A percentile compares a stretch with the other conserved stretches of the same genome.
Evolutionary conservation across 768 basidiomycete species (phyloP).

Genomic region (Vararia minispora): DNA sequence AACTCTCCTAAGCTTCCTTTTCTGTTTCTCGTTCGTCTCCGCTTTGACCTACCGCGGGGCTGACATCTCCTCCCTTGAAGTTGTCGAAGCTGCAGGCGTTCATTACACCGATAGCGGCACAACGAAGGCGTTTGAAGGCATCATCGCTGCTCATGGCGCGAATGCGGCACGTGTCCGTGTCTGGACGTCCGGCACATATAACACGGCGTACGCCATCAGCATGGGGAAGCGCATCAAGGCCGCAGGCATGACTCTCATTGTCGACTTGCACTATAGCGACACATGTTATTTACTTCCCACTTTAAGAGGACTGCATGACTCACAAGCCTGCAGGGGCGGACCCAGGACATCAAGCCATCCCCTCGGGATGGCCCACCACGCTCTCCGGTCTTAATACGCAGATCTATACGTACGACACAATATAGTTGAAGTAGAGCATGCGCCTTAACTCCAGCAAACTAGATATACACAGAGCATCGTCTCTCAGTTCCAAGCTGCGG

Average conservation of each 20-base stretch:
- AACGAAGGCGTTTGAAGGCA: conserved; percentile 33
- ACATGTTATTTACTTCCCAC: conserved; percentile 36
- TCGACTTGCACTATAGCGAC: conserved; percentile 56
- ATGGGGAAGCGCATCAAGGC: conserved; percentile 45
- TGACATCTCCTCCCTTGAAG: conserved; percentile 43
- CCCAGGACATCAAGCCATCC: conserved; percentile 50
- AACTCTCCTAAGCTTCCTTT: too few species aligned
- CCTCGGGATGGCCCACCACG: conserved; percentile 40
- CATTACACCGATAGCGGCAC: conserved; percentile 31
- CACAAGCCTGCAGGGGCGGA: conserved; percentile 39
- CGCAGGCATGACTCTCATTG: conserved; percentile 41
- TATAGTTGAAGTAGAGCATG: not conserved
- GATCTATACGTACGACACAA: conserved; percentile 34
- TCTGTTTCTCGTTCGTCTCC: too few species aligned
- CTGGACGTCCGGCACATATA: conserved; percentile 55
- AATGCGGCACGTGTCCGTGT: conserved; percentile 50
- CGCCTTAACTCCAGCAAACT: not conserved
- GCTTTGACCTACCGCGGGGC: conserved; percentile 41
- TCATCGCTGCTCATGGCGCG: conserved; percentile 39
- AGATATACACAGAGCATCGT: conserved; percentile 46
- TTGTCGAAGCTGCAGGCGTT: conserved; percentile 39
- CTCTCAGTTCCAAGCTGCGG: conserved; percentile 37
- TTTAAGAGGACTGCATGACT: not conserved
- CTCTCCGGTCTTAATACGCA: conserved; percentile 43
- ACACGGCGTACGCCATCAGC: conserved; percentile 37